Evolutionary conservation across 192 early-diverging fungal genomes (phyloP).

Genomic region (Spizellomyces sp.): DNA sequence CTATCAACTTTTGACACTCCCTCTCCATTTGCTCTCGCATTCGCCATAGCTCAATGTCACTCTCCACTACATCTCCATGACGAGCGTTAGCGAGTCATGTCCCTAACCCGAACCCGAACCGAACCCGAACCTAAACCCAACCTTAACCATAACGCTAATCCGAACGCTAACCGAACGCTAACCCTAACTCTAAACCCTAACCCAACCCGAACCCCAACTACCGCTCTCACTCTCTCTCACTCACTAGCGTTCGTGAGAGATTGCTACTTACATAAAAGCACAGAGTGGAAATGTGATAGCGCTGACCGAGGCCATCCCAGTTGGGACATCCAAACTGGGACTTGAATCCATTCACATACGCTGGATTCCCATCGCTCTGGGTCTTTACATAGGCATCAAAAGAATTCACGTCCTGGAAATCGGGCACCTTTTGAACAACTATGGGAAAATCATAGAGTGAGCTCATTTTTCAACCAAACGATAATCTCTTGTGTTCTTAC

Average conservation of each 20-base stretch:
- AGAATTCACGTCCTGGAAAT: slow-evolving; percentile 27
- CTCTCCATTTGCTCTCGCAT: not conserved
- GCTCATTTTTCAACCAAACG: not conserved
- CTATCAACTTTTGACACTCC: too few species aligned
- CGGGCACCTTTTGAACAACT: slow-evolving; percentile 1
- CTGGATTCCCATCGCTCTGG: slow-evolving; percentile 18
- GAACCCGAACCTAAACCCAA: too few species aligned
- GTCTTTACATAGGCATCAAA: slow-evolving; percentile 35
- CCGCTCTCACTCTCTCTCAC: too few species aligned
- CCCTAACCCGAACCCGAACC: too few species aligned
- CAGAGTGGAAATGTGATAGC: slow-evolving; percentile 33
- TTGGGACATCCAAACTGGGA: slow-evolving; percentile 30
- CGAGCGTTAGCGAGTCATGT: too few species aligned
- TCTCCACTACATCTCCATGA: not conserved
- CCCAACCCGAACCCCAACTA: too few species aligned
- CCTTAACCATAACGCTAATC: too few species aligned
- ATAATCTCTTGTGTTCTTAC: not conserved
- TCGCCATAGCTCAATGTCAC: too few species aligned
- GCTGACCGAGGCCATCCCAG: slow-evolving; percentile 31
- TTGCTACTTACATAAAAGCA: slow-evolving; percentile 30
- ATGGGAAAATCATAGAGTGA: not conserved
- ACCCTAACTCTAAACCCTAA: too few species aligned
- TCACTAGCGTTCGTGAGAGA: too few species aligned
- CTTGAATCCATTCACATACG: slow-evolving; percentile 24
- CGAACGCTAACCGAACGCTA: too few species aligned